Percentiles rank a stretch among this genome's conserved stretches.
Conservation (phyloP, 2,329 filamentous ascomycete species). For the Trichoderma breve region DNA sequence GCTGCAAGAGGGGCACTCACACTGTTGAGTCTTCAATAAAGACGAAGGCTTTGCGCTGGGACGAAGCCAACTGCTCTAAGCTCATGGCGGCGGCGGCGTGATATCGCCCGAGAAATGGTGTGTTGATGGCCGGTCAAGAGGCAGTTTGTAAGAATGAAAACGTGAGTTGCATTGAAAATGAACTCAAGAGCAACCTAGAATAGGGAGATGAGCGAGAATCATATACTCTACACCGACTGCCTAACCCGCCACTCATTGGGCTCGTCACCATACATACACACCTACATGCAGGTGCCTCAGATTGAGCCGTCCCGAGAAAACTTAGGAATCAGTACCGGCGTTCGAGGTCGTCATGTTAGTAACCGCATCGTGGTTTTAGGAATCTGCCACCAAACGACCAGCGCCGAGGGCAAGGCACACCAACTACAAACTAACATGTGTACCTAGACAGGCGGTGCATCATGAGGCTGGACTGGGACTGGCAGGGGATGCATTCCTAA, state of each 20-base stretch:
- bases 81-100: neutral
- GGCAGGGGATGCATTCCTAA: neutral
- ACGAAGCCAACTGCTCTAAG: neutral
- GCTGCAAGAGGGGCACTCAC: neutral
- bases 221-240: neutral
- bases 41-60: neutral
- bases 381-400: neutral
- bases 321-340: neutral
- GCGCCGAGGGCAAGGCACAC: neutral
- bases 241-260: neutral
- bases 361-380: neutral
- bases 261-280: neutral
- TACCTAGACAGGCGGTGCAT: neutral
- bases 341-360: neutral
- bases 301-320: neutral
- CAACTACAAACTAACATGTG: neutral
- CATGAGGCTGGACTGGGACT: neutral
- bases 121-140: neutral
- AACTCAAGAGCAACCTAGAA: neutral
- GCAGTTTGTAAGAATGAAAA: neutral
- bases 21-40: fast-evolving
- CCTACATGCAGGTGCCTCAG: neutral
- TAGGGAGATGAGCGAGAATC: neutral
- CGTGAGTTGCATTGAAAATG: fast-evolving
- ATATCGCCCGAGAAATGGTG: neutral